These are phyloP conservation scores for Exophiala calicioides DNA, from an alignment of 2,329 filamentous ascomycete species.

Conservation along the genomic window DNA sequence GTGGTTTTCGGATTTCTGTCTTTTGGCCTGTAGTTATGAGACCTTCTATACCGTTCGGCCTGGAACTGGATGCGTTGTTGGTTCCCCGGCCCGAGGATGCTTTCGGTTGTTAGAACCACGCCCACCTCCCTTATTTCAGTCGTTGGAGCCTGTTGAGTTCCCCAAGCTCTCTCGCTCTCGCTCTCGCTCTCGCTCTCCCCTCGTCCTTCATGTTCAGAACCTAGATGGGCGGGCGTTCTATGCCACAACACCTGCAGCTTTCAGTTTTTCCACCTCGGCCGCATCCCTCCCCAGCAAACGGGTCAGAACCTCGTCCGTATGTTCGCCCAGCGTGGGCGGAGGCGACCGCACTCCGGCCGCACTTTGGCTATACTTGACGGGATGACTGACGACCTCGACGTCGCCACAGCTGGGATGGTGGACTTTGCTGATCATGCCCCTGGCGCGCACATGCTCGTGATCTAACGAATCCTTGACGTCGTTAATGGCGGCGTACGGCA, in stretches of 20 bases:
- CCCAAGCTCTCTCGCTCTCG: no score
- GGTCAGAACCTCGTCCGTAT: slow-evolving; percentile 75
- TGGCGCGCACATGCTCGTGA: slow-evolving; percentile 76
- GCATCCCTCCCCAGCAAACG: slow-evolving; percentile 63
- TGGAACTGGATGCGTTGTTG: no score
- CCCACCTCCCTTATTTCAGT: no score
- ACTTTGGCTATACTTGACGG: slow-evolving; percentile 88
- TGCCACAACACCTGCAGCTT: slow-evolving; percentile 65
- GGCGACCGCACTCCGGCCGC: slow-evolving; percentile 72
- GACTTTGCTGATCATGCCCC: slow-evolving; percentile 86
- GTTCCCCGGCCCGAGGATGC: no score
- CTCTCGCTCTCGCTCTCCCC: no score
- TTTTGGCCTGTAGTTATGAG: no score
- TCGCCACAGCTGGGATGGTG: slow-evolving; percentile 80
- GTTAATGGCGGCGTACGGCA: slow-evolving; percentile 95
- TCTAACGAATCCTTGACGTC: slow-evolving; percentile 82
- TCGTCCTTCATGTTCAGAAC: no score
- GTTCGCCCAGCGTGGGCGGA: slow-evolving; percentile 83
- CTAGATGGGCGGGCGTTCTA: no score
- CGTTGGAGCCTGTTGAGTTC: no score
- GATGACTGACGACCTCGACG: slow-evolving; percentile 89
- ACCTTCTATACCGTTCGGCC: no score
- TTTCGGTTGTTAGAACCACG: no score
- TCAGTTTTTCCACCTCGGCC: slow-evolving; percentile 63
- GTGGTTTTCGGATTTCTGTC: no score